Percentiles rank a stretch among this genome's conserved stretches.
Evolutionary conservation across 1,284 basidiomycete species (phyloP).

Genomic region (Ganoderma multipileum): DNA sequence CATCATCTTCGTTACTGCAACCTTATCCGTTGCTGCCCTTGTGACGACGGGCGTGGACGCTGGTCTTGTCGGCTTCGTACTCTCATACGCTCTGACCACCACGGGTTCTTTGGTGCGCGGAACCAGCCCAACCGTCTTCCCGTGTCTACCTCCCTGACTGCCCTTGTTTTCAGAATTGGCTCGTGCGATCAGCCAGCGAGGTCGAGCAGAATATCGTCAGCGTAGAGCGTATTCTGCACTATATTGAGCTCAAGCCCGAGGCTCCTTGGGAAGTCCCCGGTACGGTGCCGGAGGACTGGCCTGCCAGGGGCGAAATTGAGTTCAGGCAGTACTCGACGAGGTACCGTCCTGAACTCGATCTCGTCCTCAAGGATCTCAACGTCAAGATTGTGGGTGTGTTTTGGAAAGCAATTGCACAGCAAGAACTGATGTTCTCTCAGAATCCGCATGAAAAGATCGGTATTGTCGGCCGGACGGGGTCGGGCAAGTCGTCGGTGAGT

Average conservation of each 20-base stretch:
- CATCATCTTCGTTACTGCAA: constrained; percentile 81
- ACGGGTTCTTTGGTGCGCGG: constrained; percentile 69
- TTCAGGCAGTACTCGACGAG: constrained; percentile 85
- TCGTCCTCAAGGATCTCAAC: constrained; percentile 79
- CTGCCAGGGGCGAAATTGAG: constrained; percentile 75
- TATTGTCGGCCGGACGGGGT: constrained; percentile 88
- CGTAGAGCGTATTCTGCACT: constrained; percentile 78
- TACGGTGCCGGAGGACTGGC: constrained; percentile 77
- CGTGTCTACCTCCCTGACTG: not conserved
- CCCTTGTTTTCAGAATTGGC: constrained; percentile 71
- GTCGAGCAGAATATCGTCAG: constrained; percentile 96
- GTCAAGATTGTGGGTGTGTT: constrained; percentile 61
- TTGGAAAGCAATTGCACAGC: not conserved
- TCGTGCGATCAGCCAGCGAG: constrained; percentile 90
- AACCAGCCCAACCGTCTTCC: constrained; percentile 25
- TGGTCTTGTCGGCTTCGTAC: constrained; percentile 90
- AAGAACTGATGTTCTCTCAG: constrained; percentile 41
- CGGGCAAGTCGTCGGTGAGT: constrained; percentile 86
- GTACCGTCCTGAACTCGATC: constrained; percentile 84
- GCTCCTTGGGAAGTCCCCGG: constrained; percentile 79
- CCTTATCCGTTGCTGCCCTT: constrained; percentile 75
- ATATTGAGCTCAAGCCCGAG: constrained; percentile 81
- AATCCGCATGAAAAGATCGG: constrained; percentile 85
- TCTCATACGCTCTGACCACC: constrained; percentile 86
- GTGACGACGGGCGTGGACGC: constrained; percentile 82